These are phyloP conservation scores for Harringtonia aguacate DNA, from an alignment of 2,329 filamentous ascomycete species.

Conservation along the genomic window DNA sequence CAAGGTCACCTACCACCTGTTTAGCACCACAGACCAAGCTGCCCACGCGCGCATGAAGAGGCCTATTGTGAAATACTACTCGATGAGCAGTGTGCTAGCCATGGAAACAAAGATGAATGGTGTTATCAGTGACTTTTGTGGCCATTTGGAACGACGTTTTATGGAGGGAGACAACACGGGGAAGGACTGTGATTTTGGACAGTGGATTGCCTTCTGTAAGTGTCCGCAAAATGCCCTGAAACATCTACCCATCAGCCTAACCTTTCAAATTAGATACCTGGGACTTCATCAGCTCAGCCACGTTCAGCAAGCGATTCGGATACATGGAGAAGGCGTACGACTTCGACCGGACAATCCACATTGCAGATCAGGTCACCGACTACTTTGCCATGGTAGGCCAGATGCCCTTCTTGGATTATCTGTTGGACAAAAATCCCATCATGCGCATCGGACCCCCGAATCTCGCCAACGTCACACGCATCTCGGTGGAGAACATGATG, in stretches of 20 bases:
- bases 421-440: conserved; percentile 28
- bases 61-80: conserved; percentile 25
- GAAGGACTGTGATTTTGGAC: conserved; percentile 24
- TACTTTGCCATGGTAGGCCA: conserved; percentile 18
- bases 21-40: conserved; percentile 20
- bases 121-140: conserved; percentile 19
- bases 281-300: conserved; percentile 29
- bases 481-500: conserved; percentile 14
- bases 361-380: conserved; percentile 21
- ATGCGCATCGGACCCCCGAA: conserved; percentile 21
- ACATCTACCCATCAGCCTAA: no score
- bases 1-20: conserved; percentile 25
- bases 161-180: conserved; percentile 7
- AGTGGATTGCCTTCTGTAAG: conserved; percentile 30
- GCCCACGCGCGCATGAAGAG: conserved; percentile 24
- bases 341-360: conserved; percentile 23
- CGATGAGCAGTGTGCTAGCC: conserved; percentile 15
- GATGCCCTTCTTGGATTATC: conserved; percentile 22
- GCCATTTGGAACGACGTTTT: conserved; percentile 17
- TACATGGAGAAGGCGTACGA: conserved; percentile 27
- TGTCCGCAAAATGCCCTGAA: no score
- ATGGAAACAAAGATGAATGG: conserved; percentile 34
- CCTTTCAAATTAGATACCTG: no score
- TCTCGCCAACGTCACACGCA: conserved; percentile 13
- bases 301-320: conserved; percentile 28